Base-by-base conservation (phyloP, 2,329 filamentous ascomycete species). In the Colletotrichum sp. region DNA sequence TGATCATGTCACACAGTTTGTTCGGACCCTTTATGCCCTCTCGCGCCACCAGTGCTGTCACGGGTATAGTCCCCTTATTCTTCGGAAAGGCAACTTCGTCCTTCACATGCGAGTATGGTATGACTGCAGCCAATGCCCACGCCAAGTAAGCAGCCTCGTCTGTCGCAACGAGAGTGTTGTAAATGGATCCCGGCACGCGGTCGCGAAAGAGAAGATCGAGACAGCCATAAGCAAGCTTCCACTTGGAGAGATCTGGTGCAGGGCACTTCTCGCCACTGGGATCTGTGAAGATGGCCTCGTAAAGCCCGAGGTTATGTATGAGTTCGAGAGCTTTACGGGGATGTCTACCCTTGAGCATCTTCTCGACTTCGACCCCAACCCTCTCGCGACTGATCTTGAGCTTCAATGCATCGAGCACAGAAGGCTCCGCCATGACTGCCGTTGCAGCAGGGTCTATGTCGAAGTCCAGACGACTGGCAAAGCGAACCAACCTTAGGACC, bases 371-470 rank as follows among this genome's bases (percentile, higher is more conserved):
- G 6, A 94, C 90, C 1, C 95, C 95, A 3, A 99, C 93, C 73
- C 97, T 90, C 84, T 99, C 97, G 70, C 96, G 92, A 80, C 95
- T 98, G 79, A 99, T 98, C 83, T 99, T 99, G 34, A 93, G 84
- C 66, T 90, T 92, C n/a, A 99, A 87, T 5, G 95, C 94, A 13
- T 93, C 88, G 74, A 96, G 90, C 65, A 99, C 97, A n/a, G 90
- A 89, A n/a, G 86, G 82, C 78, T 98, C 90, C 15, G 89, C 90
- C 96, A 99, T 99, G 28, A 91, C 93, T 56, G 87, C 82, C 80
- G 94, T 91, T 0, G 94, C 93, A 34, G 89, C 88, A 0, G 88
- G 83, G 77, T 97, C 94, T 77, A 99, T 98, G 12, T 84, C 87
- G 82, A 98, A 99, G 61, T 90, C 89, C 9, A 98, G 88, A 25